phyloP scores from a whole-genome alignment of 768 basidiomycete genomes.

The Tulasnella sp. region DNA sequence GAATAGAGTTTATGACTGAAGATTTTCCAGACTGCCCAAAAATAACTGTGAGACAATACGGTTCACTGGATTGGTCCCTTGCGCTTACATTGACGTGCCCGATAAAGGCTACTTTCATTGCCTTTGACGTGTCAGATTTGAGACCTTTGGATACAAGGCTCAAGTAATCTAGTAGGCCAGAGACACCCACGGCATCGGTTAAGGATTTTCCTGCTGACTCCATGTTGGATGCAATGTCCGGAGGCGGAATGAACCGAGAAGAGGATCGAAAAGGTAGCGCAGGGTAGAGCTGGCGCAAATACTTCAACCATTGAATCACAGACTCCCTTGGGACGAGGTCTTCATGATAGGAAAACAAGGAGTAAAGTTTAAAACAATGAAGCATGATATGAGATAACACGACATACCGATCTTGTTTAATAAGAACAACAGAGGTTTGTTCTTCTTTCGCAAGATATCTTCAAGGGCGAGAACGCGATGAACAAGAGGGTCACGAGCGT shows the following conservation, averaged over 20 bases:
- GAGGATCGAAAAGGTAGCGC: slow-evolving; percentile 64
- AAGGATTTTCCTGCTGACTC: slow-evolving; percentile 36
- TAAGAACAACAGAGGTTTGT: slow-evolving; percentile 46
- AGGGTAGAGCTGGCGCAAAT: slow-evolving; percentile 46
- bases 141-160: too few species aligned
- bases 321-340: slow-evolving; percentile 73
- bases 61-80: background rate
- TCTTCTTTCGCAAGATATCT: slow-evolving; percentile 33
- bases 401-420: slow-evolving; percentile 77
- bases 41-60: background rate
- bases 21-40: slow-evolving; percentile 65
- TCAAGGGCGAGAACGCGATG: slow-evolving; percentile 56
- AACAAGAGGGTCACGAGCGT: slow-evolving; percentile 68
- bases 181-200: slow-evolving; percentile 52
- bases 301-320: slow-evolving; percentile 50
- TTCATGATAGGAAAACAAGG: slow-evolving; percentile 24
- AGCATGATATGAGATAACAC: background rate
- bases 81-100: slow-evolving; percentile 67
- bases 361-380: slow-evolving; percentile 1
- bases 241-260: slow-evolving; percentile 45
- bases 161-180: slow-evolving; percentile 39
- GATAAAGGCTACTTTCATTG: slow-evolving; percentile 60
- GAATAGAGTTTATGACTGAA: slow-evolving; percentile 67
- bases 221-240: too few species aligned
- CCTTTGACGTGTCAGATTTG: slow-evolving; percentile 38